phyloP scores from a whole-genome alignment of 2,329 filamentous ascomycete species.

The Reticulascus tulasneorum region DNA sequence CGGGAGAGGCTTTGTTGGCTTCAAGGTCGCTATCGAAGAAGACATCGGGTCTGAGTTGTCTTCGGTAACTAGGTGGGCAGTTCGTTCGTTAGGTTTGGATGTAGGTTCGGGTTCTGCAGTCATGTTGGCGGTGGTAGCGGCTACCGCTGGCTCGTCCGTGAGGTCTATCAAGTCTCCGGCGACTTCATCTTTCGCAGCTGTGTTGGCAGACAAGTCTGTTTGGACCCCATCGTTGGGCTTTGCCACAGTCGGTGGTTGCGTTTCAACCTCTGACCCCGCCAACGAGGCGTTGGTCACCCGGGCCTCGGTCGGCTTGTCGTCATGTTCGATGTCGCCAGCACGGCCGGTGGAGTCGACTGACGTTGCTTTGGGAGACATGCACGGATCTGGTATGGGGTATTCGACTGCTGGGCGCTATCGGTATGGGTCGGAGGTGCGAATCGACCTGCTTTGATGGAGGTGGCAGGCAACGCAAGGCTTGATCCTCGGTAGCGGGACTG shows the following conservation, averaged over 20 bases:
- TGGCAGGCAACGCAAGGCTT: too few relatives aligned
- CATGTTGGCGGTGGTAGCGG: neutral
- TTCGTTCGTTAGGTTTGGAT: slow-evolving; percentile 1
- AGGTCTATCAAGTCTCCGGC: slow-evolving; percentile 13
- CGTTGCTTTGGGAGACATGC: slow-evolving; percentile 15
- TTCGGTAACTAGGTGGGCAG: neutral
- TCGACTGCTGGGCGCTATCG: slow-evolving; percentile 1
- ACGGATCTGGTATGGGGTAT: slow-evolving; percentile 3
- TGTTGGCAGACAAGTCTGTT: slow-evolving; percentile 6
- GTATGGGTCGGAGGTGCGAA: too few relatives aligned
- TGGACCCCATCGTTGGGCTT: neutral
- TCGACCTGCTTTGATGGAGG: too few relatives aligned
- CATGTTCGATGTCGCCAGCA: slow-evolving; percentile 9
- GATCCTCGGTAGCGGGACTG: too few relatives aligned
- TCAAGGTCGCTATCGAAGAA: slow-evolving; percentile 46
- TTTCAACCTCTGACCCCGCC: slow-evolving; percentile 14
- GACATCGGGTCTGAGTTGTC: slow-evolving; percentile 29
- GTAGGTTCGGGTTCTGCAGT: neutral
- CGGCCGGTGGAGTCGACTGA: slow-evolving; percentile 7
- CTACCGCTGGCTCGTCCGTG: slow-evolving; percentile 4
- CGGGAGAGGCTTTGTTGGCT: slow-evolving; percentile 37
- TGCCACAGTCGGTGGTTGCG: slow-evolving; percentile 4
- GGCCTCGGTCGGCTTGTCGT: slow-evolving; percentile 5
- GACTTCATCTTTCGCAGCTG: slow-evolving; percentile 9
- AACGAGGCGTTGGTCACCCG: slow-evolving; percentile 15